These are phyloP conservation scores for Cladosporium phlei DNA, from an alignment of 2,329 filamentous ascomycete species.

Conservation along the genomic window DNA sequence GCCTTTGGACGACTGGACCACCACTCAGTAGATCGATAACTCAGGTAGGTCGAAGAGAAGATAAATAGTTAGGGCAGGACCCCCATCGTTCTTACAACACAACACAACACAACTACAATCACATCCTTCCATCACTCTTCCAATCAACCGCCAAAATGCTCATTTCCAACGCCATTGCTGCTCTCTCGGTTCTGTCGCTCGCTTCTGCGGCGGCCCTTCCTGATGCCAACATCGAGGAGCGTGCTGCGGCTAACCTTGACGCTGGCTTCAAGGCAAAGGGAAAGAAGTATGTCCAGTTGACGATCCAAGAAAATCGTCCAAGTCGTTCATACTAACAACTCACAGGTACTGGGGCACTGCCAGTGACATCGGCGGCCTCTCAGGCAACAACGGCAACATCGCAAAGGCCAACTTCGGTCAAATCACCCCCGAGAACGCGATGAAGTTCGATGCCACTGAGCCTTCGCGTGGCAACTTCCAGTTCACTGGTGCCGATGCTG, in stretches of 20 bases:
- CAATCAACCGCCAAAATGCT: constrained; percentile 3
- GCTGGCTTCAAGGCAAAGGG: constrained; percentile 56
- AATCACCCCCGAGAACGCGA: constrained; percentile 61
- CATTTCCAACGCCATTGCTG: constrained; percentile 8
- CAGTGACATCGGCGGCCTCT: constrained; percentile 52
- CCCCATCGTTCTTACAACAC: too few relatives aligned
- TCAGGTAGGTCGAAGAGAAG: not conserved
- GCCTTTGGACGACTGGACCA: not conserved
- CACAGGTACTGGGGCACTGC: constrained; percentile 54
- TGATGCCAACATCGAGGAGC: constrained; percentile 8
- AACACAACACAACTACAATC: too few relatives aligned
- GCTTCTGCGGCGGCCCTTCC: constrained; percentile 11
- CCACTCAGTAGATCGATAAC: not conserved
- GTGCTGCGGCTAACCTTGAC: constrained; percentile 44
- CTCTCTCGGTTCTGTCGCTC: constrained; percentile 12
- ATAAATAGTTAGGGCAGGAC: constrained; percentile 4
- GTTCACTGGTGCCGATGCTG: constrained; percentile 53
- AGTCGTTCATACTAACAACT: not conserved
- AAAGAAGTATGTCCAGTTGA: constrained; percentile 42
- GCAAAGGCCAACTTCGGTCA: constrained; percentile 60
- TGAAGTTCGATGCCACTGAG: constrained; percentile 63
- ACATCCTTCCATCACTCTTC: too few relatives aligned
- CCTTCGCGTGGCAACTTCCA: constrained; percentile 48
- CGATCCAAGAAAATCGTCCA: not conserved
- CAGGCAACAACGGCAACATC: constrained; percentile 49